A percentile compares a stretch with the other conserved stretches of the same genome.
phyloP scores from a whole-genome alignment of 2,329 filamentous ascomycete genomes.

The Diplodia intermedia region DNA sequence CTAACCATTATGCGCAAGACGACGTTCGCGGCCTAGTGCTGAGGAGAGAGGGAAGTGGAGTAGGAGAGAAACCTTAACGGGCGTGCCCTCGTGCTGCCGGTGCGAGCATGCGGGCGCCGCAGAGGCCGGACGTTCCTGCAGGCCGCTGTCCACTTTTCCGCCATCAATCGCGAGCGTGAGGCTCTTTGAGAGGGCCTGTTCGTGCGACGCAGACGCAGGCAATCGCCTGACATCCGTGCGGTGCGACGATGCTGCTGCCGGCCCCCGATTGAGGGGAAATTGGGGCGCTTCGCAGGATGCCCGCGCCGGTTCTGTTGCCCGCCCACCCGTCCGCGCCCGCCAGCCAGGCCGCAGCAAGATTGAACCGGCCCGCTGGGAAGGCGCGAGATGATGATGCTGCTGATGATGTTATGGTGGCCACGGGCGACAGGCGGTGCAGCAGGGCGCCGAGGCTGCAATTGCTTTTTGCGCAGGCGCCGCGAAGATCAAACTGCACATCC shows the following conservation, averaged over 20 bases:
- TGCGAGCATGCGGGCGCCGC: not conserved
- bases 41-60: conserved; percentile 28
- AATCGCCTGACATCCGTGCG: conserved; percentile 32
- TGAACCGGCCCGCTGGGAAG: conserved; percentile 23
- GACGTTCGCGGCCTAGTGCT: conserved; percentile 26
- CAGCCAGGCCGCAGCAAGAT: conserved; percentile 23
- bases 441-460: conserved; percentile 7
- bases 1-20: conserved; percentile 25
- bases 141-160: conserved; percentile 23
- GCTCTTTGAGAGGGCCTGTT: conserved; percentile 26
- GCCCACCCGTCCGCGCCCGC: conserved; percentile 4
- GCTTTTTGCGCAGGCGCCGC: conserved; percentile 18
- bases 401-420: conserved; percentile 11
- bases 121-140: conserved; percentile 22
- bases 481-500: conserved; percentile 31
- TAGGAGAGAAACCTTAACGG: conserved; percentile 15
- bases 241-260: conserved; percentile 19
- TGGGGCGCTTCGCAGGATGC: conserved; percentile 8
- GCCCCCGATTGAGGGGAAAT: conserved; percentile 19
- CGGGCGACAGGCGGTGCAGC: conserved; percentile 19
- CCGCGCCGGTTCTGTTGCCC: conserved; percentile 12
- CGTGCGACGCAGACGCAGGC: conserved; percentile 30
- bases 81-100: conserved; percentile 12
- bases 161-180: conserved; percentile 26
- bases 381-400: conserved; percentile 22